Percentiles rank a stretch among this genome's conserved stretches.
These are phyloP conservation scores for Creolimax fragrantissima DNA, from an alignment of 78 protist genomes.

Conservation along the genomic window DNA sequence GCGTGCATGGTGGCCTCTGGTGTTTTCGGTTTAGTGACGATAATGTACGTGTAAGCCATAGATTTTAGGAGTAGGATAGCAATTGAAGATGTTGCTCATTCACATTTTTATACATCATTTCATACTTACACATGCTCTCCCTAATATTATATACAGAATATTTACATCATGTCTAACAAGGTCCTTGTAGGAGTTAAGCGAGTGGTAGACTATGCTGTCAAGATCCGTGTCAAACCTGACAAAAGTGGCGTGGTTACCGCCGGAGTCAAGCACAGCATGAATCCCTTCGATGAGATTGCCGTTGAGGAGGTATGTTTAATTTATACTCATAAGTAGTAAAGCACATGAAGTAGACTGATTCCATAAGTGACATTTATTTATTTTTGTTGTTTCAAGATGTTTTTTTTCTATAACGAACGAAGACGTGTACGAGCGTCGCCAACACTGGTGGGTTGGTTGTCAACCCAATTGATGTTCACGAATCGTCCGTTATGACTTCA, in stretches of 20 bases:
- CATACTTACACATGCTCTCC: not conserved
- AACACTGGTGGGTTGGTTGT: too few species aligned
- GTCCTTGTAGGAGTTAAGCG: constrained; percentile 85
- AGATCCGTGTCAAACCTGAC: constrained; percentile 80
- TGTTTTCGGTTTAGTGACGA: too few species aligned
- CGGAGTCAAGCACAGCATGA: constrained; percentile 83
- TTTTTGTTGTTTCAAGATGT: not conserved
- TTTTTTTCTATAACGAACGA: not conserved
- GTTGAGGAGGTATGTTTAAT: constrained; percentile 49
- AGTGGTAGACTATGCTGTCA: constrained; percentile 87
- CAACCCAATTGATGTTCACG: too few species aligned
- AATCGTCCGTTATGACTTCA: too few species aligned
- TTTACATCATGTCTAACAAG: not conserved
- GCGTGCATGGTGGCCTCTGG: too few species aligned
- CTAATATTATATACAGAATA: not conserved
- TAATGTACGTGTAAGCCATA: too few species aligned
- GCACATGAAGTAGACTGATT: too few species aligned
- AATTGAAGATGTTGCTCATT: too few species aligned
- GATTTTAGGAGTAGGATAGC: too few species aligned
- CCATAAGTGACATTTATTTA: not conserved
- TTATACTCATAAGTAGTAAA: not conserved
- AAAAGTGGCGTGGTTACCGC: constrained; percentile 77
- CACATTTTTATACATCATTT: not conserved
- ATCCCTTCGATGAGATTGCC: constrained; percentile 95
- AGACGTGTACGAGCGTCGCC: too few species aligned